Percentiles rank a stretch among this genome's conserved stretches.
phyloP scores from a whole-genome alignment of 2,329 filamentous ascomycete species.

The Orbilia brochopaga region DNA sequence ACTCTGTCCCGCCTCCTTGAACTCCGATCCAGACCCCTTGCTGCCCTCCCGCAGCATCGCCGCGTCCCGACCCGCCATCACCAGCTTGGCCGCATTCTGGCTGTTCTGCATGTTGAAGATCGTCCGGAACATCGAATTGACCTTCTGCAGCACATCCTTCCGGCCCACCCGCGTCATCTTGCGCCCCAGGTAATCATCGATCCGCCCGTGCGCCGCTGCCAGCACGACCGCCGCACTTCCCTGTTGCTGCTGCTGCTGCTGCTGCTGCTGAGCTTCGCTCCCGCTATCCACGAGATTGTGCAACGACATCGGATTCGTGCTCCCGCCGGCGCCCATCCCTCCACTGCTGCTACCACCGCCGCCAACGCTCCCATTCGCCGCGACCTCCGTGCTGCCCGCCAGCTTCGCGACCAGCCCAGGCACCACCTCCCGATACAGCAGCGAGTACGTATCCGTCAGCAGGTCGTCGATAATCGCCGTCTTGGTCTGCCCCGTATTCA shows the following conservation, averaged over 20 bases:
- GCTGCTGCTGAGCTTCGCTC: slow-evolving; percentile 17
- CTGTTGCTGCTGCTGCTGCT: neutral
- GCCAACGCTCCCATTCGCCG: neutral
- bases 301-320: slow-evolving; percentile 54
- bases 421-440: slow-evolving; percentile 72
- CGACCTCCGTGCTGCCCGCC: slow-evolving; percentile 58
- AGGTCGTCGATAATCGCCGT: slow-evolving; percentile 84
- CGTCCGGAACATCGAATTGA: slow-evolving; percentile 49
- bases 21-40: slow-evolving; percentile 15
- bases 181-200: slow-evolving; percentile 53
- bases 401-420: slow-evolving; percentile 62
- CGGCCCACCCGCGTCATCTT: slow-evolving; percentile 54
- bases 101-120: slow-evolving; percentile 41
- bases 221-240: slow-evolving; percentile 45
- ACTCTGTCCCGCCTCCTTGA: slow-evolving; percentile 19
- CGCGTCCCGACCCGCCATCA: slow-evolving; percentile 43
- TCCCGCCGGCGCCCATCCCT: slow-evolving; percentile 53
- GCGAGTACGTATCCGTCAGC: slow-evolving; percentile 86
- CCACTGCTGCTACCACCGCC: neutral
- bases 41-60: slow-evolving; percentile 11
- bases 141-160: slow-evolving; percentile 53
- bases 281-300: slow-evolving; percentile 53
- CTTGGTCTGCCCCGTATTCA: slow-evolving; percentile 89
- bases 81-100: slow-evolving; percentile 40
- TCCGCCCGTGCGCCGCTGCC: slow-evolving; percentile 51